phyloP scores from a whole-genome alignment of 129 eudicot genomes.

The Scalesia atractyloides region DNA sequence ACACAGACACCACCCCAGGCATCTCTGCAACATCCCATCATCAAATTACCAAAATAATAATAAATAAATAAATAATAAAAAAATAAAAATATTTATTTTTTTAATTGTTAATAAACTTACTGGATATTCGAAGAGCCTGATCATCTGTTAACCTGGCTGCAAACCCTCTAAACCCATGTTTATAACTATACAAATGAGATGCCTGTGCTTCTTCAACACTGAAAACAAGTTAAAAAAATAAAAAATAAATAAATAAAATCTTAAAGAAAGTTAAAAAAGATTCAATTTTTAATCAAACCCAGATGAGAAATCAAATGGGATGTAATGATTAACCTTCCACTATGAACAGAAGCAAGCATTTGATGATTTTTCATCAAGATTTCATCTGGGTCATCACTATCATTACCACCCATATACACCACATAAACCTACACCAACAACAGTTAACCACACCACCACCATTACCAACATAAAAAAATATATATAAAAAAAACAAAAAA shows the following conservation, averaged over 20 bases:
- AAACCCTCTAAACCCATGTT: slow-evolving; percentile 87
- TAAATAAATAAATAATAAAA: background rate
- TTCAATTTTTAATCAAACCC: background rate
- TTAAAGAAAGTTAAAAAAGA: slow-evolving; percentile 8
- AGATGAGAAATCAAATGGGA: background rate
- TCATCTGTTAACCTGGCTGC: slow-evolving; percentile 78
- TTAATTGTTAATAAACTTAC: slow-evolving; percentile 28
- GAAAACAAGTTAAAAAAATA: no score
- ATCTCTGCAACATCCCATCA: slow-evolving; percentile 49
- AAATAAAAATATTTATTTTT: background rate
- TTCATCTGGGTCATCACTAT: slow-evolving; percentile 60
- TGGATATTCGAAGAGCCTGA: slow-evolving; percentile 72
- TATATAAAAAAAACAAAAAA: background rate
- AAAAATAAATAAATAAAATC: no score
- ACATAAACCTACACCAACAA: slow-evolving; percentile 55
- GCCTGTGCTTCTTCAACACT: slow-evolving; percentile 71
- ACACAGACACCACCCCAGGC: slow-evolving; percentile 89
- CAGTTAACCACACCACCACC: background rate
- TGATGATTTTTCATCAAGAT: slow-evolving; percentile 61
- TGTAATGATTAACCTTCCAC: slow-evolving; percentile 53
- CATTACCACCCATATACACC: slow-evolving; percentile 77
- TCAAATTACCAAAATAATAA: background rate
- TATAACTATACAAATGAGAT: slow-evolving; percentile 78
- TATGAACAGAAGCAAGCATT: slow-evolving; percentile 65
- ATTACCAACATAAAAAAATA: background rate